Evolutionary conservation across 371 early-diverging fungal species (phyloP).

Genomic region (Fennellomyces sp.): DNA sequence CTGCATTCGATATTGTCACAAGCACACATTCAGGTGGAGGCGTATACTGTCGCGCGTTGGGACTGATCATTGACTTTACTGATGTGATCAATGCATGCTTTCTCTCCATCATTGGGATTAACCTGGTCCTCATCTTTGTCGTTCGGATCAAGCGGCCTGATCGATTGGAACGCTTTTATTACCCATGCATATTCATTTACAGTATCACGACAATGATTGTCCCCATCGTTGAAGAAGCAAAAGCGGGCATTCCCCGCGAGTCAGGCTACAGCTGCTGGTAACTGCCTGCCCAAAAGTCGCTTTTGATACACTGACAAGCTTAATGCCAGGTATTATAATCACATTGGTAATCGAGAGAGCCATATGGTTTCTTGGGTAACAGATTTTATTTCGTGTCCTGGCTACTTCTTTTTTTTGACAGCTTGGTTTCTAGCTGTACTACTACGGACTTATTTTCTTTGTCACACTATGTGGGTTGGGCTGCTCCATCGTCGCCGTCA

Average conservation of each 20-base stretch:
- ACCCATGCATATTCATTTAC: slow-evolving; percentile 16
- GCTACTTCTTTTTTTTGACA: background rate
- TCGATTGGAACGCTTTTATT: slow-evolving; percentile 16
- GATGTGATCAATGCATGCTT: slow-evolving; percentile 15
- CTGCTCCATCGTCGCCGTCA: slow-evolving; percentile 18
- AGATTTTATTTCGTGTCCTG: too few relatives aligned
- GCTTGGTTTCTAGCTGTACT: slow-evolving; percentile 25
- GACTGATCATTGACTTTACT: slow-evolving; percentile 16
- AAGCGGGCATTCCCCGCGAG: background rate
- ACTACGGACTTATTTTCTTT: slow-evolving; percentile 24
- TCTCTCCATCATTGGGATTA: slow-evolving; percentile 29
- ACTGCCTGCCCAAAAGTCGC: too few relatives aligned
- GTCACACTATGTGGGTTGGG: slow-evolving; percentile 12
- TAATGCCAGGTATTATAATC: slow-evolving; percentile 13
- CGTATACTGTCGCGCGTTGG: slow-evolving; percentile 16
- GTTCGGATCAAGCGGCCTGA: slow-evolving; percentile 16
- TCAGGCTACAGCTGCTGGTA: slow-evolving; percentile 19
- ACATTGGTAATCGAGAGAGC: slow-evolving; percentile 4
- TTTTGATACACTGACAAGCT: too few relatives aligned
- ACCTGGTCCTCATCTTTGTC: slow-evolving; percentile 35
- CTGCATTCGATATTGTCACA: background rate
- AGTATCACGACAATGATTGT: slow-evolving; percentile 9
- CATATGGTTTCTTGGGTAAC: slow-evolving; percentile 29
- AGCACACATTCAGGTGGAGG: background rate
- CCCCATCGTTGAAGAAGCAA: slow-evolving; percentile 10